Conservation (phyloP, 2,329 filamentous ascomycete genomes). For the Exophiala xenobiotica region DNA sequence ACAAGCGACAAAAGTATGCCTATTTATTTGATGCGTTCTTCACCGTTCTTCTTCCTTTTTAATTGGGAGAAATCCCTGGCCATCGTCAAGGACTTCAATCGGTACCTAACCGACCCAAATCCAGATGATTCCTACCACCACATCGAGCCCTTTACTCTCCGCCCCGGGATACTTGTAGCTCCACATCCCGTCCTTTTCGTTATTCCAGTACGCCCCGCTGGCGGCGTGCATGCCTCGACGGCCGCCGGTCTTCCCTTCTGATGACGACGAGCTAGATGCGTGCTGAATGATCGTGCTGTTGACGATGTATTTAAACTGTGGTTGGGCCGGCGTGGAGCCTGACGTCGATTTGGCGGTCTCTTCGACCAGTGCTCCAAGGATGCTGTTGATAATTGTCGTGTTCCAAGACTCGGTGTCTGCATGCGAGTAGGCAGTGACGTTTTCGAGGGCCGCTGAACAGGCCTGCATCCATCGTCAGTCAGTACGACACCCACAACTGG, state of each 20-base stretch:
- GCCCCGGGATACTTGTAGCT: conserved; percentile 51
- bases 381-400: conserved; percentile 78
- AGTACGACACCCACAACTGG: too few relatives aligned
- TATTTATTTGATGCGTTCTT: too few relatives aligned
- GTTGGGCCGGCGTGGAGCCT: conserved; percentile 36
- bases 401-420: conserved; percentile 85
- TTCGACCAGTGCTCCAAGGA: conserved; percentile 43
- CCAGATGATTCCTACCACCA: conserved; percentile 52
- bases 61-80: too few relatives aligned
- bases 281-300: conserved; percentile 99
- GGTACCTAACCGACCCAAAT: conserved; percentile 40
- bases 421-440: conserved; percentile 81
- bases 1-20: too few relatives aligned
- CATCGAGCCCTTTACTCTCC: conserved; percentile 48
- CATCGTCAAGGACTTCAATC: too few relatives aligned
- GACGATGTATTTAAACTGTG: conserved; percentile 89
- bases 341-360: conserved; percentile 42
- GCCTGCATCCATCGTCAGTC: conserved; percentile 57
- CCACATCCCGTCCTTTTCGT: conserved; percentile 54
- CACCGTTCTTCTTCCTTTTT: too few relatives aligned
- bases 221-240: conserved; percentile 67
- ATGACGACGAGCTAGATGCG: conserved; percentile 53
- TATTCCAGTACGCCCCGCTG: conserved; percentile 52
- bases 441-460: conserved; percentile 74
- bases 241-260: conserved; percentile 58